Conservation (phyloP, 1,139 yeast species). For the Kodamaea derodonti region DNA sequence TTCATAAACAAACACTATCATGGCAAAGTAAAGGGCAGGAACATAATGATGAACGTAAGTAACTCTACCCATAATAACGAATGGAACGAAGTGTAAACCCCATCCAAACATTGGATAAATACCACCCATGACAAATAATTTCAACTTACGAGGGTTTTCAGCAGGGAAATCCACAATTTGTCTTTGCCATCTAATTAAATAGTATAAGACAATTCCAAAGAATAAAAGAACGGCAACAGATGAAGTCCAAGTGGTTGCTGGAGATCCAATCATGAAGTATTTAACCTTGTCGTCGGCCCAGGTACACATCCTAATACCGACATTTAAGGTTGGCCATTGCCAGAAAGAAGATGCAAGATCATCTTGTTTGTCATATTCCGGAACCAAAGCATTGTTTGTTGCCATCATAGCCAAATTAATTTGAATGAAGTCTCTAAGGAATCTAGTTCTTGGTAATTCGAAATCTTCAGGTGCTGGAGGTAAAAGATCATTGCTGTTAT, state of each 20-base stretch:
- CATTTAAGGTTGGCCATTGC: constrained; percentile 97
- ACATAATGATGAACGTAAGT: constrained; percentile 95
- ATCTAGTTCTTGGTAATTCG: constrained; percentile 76
- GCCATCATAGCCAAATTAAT: constrained; percentile 98
- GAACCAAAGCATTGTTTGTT: constrained; percentile 91
- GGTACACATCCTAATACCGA: constrained; percentile 92
- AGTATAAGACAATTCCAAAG: constrained; percentile 50
- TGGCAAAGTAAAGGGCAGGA: constrained; percentile 95
- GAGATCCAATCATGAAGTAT: constrained; percentile 89
- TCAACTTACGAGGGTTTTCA: constrained; percentile 26
- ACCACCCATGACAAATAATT: constrained; percentile 66
- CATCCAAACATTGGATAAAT: constrained; percentile 90
- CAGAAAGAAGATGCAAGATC: constrained; percentile 88
- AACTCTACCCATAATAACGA: constrained; percentile 93
- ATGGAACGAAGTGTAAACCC: constrained; percentile 90
- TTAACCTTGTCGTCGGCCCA: constrained; percentile 83
- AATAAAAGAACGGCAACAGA: constrained; percentile 65
- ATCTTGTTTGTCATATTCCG: constrained; percentile 88
- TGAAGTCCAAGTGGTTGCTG: constrained; percentile 93
- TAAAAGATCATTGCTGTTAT: constrained; percentile 69
- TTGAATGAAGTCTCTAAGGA: constrained; percentile 86
- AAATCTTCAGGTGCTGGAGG: constrained; percentile 73
- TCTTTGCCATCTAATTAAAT: constrained; percentile 90
- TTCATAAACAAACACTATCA: constrained; percentile 73
- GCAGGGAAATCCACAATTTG: constrained; percentile 67